Base-by-base conservation (phyloP, 2,329 filamentous ascomycete genomes). In the Dactylonectria estremocensis region DNA sequence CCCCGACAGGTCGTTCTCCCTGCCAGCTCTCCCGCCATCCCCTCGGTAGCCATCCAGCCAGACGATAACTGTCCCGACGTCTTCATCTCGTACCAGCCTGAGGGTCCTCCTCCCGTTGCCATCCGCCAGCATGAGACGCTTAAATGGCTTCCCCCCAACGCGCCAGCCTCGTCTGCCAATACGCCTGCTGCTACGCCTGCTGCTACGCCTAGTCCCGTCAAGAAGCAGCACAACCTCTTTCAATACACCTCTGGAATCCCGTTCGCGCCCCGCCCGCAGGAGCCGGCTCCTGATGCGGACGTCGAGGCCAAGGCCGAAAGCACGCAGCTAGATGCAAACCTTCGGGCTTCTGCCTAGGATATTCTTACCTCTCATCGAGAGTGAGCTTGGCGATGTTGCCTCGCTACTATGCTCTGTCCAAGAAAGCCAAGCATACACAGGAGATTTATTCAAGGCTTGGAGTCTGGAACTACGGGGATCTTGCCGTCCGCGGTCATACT, bases 31-130 rank as follows among this genome's bases (percentile, higher is more conserved):
- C 78, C 80, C 18, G 56, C 65, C 4, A 66, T 77, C 10, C 75
- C 76, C 2, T 76, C 75, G 11, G 75, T 77, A 8, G 66, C 75
- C 5, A 61, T 77, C n/a, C 74, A 79, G 28, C 62, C 73, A 16
- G 72, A 69, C 43, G 69, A 65, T 24, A 75, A 78, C 48, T 50
- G 61, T 3, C 56, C 69, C 2, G 83, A 86, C 57, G 73, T 85
- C 22, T 90, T 90, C 67, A 80, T 90, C 24, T 82, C 83, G 0
- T 89, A 89, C 68, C 85, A 89, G 66, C 87, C 88, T 0, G 83
- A 87, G n/a, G 88, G 87, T 0, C 84, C 86, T 1, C 67, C 79
- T 0, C 81, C 87, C 0, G 75, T 78, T 4, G 59, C 82, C 1
- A 68, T 84, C 16, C 72, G 78, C 7, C 79, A 78, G 35, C 76